These are phyloP conservation scores for Erythrophleum ivorense DNA, from an alignment of 331 rosid species.

Conservation along the genomic window DNA sequence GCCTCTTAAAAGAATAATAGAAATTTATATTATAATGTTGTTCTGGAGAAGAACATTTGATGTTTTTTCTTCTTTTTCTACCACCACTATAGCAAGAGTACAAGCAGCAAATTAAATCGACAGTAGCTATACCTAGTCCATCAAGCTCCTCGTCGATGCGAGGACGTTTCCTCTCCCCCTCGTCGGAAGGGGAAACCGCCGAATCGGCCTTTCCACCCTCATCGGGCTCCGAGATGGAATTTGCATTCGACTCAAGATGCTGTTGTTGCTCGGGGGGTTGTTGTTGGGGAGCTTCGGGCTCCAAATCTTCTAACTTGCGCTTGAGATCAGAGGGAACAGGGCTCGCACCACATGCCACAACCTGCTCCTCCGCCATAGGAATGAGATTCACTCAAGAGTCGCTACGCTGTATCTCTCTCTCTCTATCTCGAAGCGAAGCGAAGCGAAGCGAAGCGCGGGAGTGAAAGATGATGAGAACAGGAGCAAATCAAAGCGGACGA, in stretches of 20 bases:
- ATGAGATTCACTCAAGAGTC: not conserved
- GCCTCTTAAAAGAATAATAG: not conserved
- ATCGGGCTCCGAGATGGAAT: conserved; percentile 41
- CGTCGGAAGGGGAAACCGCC: conserved; percentile 40
- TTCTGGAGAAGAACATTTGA: not conserved
- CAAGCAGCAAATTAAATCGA: not conserved
- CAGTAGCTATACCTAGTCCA: conserved; percentile 51
- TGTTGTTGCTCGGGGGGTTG: conserved; percentile 46
- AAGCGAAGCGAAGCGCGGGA: conserved; percentile 34
- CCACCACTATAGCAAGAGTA: not conserved
- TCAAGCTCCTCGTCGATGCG: conserved; percentile 65
- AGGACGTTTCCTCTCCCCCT: conserved; percentile 68
- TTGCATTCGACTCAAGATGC: conserved; percentile 44
- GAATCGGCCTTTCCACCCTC: conserved; percentile 31
- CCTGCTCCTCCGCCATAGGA: conserved; percentile 86
- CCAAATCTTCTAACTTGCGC: conserved; percentile 87
- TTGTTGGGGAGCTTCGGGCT: conserved; percentile 46
- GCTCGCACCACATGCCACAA: conserved; percentile 48
- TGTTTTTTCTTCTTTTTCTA: not conserved
- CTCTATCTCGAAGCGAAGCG: too few relatives aligned
- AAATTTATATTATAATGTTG: not conserved
- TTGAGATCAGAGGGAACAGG: conserved; percentile 72
- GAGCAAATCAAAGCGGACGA: not conserved
- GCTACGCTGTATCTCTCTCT: not conserved
- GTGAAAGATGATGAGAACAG: not conserved